Base-by-base conservation (phyloP, 2,329 filamentous ascomycete species). In the Nannizzia gypsea region DNA sequence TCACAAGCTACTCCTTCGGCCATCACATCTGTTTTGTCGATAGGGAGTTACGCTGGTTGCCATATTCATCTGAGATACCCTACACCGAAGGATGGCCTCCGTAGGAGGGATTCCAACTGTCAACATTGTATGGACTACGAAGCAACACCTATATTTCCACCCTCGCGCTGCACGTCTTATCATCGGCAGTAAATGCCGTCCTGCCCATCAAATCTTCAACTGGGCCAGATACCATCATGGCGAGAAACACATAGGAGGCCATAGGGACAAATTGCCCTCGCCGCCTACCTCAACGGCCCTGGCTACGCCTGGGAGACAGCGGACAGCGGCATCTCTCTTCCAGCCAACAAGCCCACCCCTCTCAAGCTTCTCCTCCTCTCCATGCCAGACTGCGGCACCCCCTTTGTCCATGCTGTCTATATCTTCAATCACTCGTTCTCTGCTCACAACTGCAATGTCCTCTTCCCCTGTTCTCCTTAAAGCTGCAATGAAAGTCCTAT, bases 401-500 rank as follows among this genome's bases (percentile, higher is more conserved):
- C 60, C 63, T 4, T 58, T 66, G 9, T 63, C 64, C 15, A 61
- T 64, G 9, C 56, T 66, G 13, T 62, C 64, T 15, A 36, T 64
- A n/a, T 59, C 63, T n/a, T 58, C 56, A 17, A 55, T 66, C 1
- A 42, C 64, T 6, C 63, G 64, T 3, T 63, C 64, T 6, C 52
- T 66, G 20, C 50, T 63, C 24, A 60, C 64, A 26, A 60, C 64
- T 15, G 61, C 62, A 8, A 46, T 66, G 8, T 66, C 63, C 36
- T 63, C 63, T 22, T 64, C 61, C 13, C 64, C 63, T 20, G 42
- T 57, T 17, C 61, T 95, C 3, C 81, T 95, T 1, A 76, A 77
- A 1, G 85, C 88, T 0, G 90, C 87, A 6, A 78, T 93, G 54
- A 78, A 78, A 58, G 71, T 87, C 61, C 86, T 95, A 74, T 81